Base-by-base conservation (phyloP, 2,329 filamentous ascomycete species). In the Fusarium sp. region DNA sequence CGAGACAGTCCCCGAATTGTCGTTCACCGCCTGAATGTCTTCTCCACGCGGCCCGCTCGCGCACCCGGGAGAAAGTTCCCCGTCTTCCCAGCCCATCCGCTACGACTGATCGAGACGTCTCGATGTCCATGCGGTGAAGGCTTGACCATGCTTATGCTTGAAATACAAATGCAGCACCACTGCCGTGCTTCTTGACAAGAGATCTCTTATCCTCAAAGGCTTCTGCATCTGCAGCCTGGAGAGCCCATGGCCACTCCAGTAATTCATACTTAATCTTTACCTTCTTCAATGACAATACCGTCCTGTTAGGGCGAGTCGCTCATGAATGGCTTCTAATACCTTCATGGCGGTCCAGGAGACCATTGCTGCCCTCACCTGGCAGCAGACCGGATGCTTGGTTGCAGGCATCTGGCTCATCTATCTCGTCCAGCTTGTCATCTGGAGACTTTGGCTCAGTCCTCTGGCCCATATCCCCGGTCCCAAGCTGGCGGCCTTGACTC, bases 391-490 rank as follows among this genome's bases (percentile, higher is more conserved):
- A 42, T 75, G 66, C 57, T 62, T 77, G 29, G 57, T 74, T 28
- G 47, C 69, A 15, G 72, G 63, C 15, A 16, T 74, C 56, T 78
- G 76, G 75, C 47, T 78, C 41, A 55, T 76, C 57, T 80, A 79
- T 46, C 62, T 73, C 39, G 59, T 73, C 24, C 63, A 65, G 54
- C 62, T 80, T 31, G 73, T 74, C 13, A 65, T 79, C 54, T 71
- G 73, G 52, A 72, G 80, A 49, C 66, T 82, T 24, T 80, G 75
- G 69, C 71, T 82, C 54, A 81, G 80, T 57, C 79, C 80, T 13
- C 74, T 81, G 37, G 74, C 79, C 46, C 74, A 77, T 54, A 77
- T 82, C 44, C 80, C 80, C 1, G 80, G 80, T 5, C 80, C 80
- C 52, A 79, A 70, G 64, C 74, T 82, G 31, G 79, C 80, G 26